These are phyloP conservation scores for Trichoderma sp. DNA, from an alignment of 2,329 filamentous ascomycete genomes.

Conservation along the genomic window DNA sequence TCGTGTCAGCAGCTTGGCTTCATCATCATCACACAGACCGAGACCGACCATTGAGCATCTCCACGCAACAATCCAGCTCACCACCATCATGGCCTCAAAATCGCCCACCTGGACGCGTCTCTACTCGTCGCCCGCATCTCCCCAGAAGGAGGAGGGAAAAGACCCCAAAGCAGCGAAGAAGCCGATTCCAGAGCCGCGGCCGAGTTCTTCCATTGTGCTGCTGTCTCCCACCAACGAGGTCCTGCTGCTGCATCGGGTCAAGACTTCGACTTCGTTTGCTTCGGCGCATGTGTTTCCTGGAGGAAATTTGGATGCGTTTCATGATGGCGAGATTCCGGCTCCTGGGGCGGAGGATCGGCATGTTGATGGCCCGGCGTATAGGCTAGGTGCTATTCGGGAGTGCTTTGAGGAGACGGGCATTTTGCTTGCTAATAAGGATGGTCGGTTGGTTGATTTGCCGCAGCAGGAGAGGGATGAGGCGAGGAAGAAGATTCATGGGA, in stretches of 20 bases:
- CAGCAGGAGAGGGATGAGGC: slow-evolving; percentile 61
- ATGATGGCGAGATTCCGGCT: slow-evolving; percentile 63
- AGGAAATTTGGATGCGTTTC: slow-evolving; percentile 72
- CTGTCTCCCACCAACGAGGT: slow-evolving; percentile 85
- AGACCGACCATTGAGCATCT: neutral
- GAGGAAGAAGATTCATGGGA: slow-evolving; percentile 65
- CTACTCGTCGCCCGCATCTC: slow-evolving; percentile 18
- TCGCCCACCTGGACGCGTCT: slow-evolving; percentile 1
- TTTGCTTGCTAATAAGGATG: slow-evolving; percentile 61
- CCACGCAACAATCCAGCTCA: neutral
- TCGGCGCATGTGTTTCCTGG: slow-evolving; percentile 96
- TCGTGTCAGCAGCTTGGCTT: neutral
- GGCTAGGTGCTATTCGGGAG: slow-evolving; percentile 82
- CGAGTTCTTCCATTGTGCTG: slow-evolving; percentile 76
- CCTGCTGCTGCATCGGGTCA: slow-evolving; percentile 80
- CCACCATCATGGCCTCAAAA: slow-evolving; percentile 12
- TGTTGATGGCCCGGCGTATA: slow-evolving; percentile 68
- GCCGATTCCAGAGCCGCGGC: slow-evolving; percentile 47
- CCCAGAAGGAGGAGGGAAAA: slow-evolving; percentile 2
- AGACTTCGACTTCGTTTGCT: slow-evolving; percentile 78
- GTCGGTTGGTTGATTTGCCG: slow-evolving; percentile 58
- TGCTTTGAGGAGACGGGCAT: slow-evolving; percentile 96
- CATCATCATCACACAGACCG: neutral
- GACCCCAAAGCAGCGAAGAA: slow-evolving; percentile 26
- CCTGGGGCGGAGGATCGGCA: slow-evolving; percentile 57